These are phyloP conservation scores for Cytospora leucostoma DNA, from an alignment of 2,329 filamentous ascomycete species.

Conservation along the genomic window DNA sequence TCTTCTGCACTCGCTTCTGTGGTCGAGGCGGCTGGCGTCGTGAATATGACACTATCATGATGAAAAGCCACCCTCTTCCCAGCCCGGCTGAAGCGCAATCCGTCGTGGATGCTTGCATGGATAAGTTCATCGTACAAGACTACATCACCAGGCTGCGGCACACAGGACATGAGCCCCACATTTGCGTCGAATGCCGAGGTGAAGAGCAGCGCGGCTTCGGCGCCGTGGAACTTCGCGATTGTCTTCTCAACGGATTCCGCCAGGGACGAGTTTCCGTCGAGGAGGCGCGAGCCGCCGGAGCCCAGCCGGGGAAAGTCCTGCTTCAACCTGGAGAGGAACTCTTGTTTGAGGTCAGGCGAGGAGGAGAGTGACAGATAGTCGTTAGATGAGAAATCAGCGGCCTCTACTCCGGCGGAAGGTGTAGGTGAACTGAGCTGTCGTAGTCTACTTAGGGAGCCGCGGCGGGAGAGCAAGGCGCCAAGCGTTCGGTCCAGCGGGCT, in stretches of 20 bases:
- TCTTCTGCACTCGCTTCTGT: background rate
- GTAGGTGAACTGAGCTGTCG: conserved; percentile 6
- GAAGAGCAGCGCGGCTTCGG: conserved; percentile 51
- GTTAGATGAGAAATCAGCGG: conserved; percentile 72
- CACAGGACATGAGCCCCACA: conserved; percentile 60
- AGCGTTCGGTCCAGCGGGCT: conserved; percentile 6
- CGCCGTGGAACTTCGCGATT: conserved; percentile 51
- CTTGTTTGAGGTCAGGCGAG: conserved; percentile 55
- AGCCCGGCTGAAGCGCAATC: conserved; percentile 67
- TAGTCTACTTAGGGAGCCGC: conserved; percentile 8
- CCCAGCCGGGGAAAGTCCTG: conserved; percentile 40
- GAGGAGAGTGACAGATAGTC: conserved; percentile 75
- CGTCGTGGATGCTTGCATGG: conserved; percentile 78
- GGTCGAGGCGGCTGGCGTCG: background rate
- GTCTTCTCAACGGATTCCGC: conserved; percentile 48
- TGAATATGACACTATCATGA: conserved; percentile 53
- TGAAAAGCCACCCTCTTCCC: conserved; percentile 50
- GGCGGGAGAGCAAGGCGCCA: conserved; percentile 11
- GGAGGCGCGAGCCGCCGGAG: conserved; percentile 54
- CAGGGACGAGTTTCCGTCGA: conserved; percentile 52
- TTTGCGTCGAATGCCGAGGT: conserved; percentile 69
- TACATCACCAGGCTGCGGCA: conserved; percentile 61
- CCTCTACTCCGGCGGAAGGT: conserved; percentile 2
- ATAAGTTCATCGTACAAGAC: conserved; percentile 75
- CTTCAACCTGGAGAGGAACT: conserved; percentile 55